Evolutionary conservation across 2,329 filamentous ascomycete species (phyloP), one percentile per base, ranked within the genome.

Genomic region (Hypoxylon sp.): DNA sequence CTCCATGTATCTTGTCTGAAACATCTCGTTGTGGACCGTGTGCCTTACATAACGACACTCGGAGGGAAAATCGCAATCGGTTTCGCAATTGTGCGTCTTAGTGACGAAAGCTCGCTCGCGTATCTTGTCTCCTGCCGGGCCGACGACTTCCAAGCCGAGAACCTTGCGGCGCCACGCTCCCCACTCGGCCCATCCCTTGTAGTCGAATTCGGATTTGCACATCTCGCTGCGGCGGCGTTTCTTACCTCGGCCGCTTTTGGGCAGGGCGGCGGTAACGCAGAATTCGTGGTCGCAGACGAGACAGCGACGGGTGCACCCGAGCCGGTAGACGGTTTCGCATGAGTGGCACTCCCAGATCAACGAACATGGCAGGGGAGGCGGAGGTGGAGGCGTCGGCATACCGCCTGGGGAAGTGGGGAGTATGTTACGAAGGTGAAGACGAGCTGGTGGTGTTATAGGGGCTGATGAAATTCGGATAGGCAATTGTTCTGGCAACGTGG

Each of bases 1-100:
- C 19, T 63, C 50, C 1, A 60, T 32, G 19, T 48, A 28, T 13
- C 57, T 41, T 1, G 77, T 74, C 60, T 79, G 75, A 80, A 34
- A 83, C 82, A 14, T 78, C 77, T 64, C 77, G 78, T 75, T 86
- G 85, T 68, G 82, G 2, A 73, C 49, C 38, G 7, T 83, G 45
- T 80, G 80, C 4, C 79, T 79, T 50, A 76, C 81, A 13, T 80
- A 77, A 25, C 81, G 75, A 25, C 82, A 81, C 65, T 84, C 80
- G 25, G 81, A 78, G 1, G 82, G 82, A 70, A 82, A 88, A 36
- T 76, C 73, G 63, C 75, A 77, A 49, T 77, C 74, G 10, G 63
- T 14, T 55, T 53, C 65, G 63, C 75, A 77, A 41, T 74, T 60
- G n/a, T 77, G 75, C 9, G 23, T 52, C 13, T 55, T 64, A 2